A percentile compares a stretch with the other conserved stretches of the same genome.
Conservation (phyloP, 2,329 filamentous ascomycete genomes). For the Neofusicoccum kwambonambiense region DNA sequence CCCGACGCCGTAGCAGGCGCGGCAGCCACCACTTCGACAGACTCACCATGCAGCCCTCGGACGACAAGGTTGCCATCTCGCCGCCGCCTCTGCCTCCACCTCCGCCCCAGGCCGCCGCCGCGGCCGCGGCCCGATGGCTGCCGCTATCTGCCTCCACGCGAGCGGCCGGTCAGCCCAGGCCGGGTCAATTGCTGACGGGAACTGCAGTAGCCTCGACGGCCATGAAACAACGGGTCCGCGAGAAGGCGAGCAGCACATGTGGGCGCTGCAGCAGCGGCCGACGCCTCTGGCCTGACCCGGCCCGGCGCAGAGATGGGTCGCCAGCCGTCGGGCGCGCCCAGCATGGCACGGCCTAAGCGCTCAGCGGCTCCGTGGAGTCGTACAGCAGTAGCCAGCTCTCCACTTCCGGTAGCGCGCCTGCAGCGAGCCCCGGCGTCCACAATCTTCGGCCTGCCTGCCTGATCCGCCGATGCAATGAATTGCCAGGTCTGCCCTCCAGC, state of each 20-base stretch:
- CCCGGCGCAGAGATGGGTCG: neutral
- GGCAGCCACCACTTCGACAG: conserved; percentile 5
- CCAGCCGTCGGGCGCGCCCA: neutral
- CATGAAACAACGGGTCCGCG: neutral
- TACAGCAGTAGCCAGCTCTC: neutral
- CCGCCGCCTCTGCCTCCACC: too few species aligned
- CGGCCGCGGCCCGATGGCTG: neutral
- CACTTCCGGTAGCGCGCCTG: neutral
- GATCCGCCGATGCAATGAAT: neutral
- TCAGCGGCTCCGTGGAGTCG: neutral
- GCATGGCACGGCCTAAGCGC: conserved; percentile 9
- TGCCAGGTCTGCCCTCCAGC: neutral
- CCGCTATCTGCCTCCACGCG: neutral
- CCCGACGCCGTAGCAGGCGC: neutral
- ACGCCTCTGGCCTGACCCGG: neutral
- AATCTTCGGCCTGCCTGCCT: neutral
- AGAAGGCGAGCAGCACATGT: too few species aligned
- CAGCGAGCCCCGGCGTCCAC: neutral
- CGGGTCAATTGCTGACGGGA: neutral
- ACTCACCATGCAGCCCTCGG: neutral
- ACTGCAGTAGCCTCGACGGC: neutral
- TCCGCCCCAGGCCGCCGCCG: too few species aligned
- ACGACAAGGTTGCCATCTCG: neutral
- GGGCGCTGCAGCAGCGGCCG: neutral
- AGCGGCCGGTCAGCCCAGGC: neutral